Base-by-base conservation (phyloP, 2,329 filamentous ascomycete species). In the Elsinoe arachidis region DNA sequence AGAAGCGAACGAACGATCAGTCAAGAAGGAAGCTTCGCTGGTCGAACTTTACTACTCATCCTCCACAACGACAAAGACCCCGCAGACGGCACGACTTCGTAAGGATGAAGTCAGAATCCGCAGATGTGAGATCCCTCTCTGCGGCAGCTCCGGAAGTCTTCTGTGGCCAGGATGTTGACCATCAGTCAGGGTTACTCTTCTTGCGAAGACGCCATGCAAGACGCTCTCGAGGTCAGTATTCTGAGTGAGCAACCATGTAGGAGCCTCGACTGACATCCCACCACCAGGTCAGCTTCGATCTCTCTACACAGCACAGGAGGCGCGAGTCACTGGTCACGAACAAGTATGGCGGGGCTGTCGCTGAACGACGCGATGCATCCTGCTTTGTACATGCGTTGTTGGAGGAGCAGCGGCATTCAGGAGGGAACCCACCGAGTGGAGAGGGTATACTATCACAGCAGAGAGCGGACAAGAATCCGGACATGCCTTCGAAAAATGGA, bases 381-480 rank as follows among this genome's bases (percentile, higher is more conserved):
- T 85, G 83, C 65, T 82, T 84, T 60, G 81, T 85, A 2, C 83
- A 86, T 63, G 76, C 77, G 0, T 69, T 85, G 1, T 77, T 85
- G 21, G 77, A 78, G 60, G 73, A 72, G 55, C 72, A 74, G 59
- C 60, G 47, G 65, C 66, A 64, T 63, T 61, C 46, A 63, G 66
- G 19, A 57, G 64, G 23, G 49, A 59, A 11, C 58, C 64, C 38
- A 5, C 61, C 58, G 3, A 60, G 41, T 39, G 23, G 44, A 14
- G 68, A 73, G 46, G 71, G 68, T 14, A 61, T 67, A 0, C 53
- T 63, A 10, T 53, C 61, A 19, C 67, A 73, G 39, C 66, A 64
- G 46, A 67, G 67, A 1, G 66, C 74, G n/a, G 75, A 77, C 66
- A 77, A 77, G 61, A 67, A 73, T 49, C 68, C 68, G 0, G 66